These are phyloP conservation scores for Monosporozyma aerobia DNA, from an alignment of 805 yeast species.

Conservation along the genomic window DNA sequence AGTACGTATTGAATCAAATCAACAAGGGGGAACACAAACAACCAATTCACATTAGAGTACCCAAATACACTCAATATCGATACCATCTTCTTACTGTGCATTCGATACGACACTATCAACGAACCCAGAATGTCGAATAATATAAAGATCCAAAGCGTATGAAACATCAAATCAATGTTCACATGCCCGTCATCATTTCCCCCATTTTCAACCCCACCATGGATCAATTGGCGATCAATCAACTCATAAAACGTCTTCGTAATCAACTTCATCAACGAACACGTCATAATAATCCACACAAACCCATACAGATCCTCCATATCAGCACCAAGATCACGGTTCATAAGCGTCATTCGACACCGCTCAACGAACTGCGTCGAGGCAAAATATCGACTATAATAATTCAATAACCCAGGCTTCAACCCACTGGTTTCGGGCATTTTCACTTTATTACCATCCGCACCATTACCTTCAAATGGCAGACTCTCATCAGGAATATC, in stretches of 20 bases:
- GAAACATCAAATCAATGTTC: conserved; percentile 48
- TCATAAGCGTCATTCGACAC: not conserved
- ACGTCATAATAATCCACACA: conserved; percentile 81
- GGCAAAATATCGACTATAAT: conserved; percentile 20
- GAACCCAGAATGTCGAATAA: not conserved
- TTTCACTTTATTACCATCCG: not conserved
- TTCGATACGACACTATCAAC: not conserved
- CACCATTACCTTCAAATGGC: not conserved
- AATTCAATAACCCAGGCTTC: conserved; percentile 21
- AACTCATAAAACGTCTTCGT: conserved; percentile 52
- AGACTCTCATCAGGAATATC: conserved; percentile 9
- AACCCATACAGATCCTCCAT: conserved; percentile 73
- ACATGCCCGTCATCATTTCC: conserved; percentile 42
- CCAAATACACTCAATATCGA: conserved; percentile 65
- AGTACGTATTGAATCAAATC: conserved; percentile 7
- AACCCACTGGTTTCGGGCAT: conserved; percentile 8
- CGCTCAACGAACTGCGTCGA: not conserved
- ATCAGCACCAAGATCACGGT: not conserved
- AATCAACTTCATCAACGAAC: conserved; percentile 65
- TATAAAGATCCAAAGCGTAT: conserved; percentile 53
- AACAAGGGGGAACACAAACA: conserved; percentile 55
- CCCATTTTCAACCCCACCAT: conserved; percentile 17
- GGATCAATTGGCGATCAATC: conserved; percentile 45
- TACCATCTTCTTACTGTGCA: conserved; percentile 2
- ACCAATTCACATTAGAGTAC: conserved; percentile 75